Conservation (phyloP, 371 early-diverging fungal genomes). For the Choanephora cucurbitarum region DNA sequence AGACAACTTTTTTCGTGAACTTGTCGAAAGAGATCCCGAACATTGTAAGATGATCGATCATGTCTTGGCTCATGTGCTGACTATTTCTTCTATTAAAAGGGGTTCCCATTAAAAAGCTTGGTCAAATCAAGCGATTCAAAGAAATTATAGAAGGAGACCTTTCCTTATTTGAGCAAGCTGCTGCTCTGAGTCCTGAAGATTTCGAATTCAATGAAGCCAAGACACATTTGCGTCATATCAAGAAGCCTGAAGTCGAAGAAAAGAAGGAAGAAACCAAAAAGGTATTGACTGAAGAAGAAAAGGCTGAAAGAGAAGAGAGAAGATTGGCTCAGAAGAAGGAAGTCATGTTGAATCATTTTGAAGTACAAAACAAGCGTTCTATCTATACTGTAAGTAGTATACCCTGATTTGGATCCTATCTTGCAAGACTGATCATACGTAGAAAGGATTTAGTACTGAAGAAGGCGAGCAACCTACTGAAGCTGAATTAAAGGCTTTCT, state of each 20-base stretch:
- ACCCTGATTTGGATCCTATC: too few species aligned
- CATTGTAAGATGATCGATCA: slow-evolving; percentile 32
- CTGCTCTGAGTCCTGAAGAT: slow-evolving; percentile 20
- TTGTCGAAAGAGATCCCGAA: slow-evolving; percentile 43
- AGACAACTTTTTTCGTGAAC: slow-evolving; percentile 47
- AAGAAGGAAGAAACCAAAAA: slow-evolving; percentile 8
- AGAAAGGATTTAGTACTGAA: slow-evolving; percentile 43
- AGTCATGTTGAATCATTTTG: slow-evolving; percentile 15
- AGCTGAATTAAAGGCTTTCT: slow-evolving; percentile 29
- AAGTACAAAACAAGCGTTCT: slow-evolving; percentile 32
- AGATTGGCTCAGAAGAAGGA: slow-evolving; percentile 4
- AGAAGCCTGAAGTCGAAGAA: slow-evolving; percentile 14
- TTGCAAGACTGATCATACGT: neutral
- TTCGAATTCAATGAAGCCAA: slow-evolving; percentile 45
- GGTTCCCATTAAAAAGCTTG: slow-evolving; percentile 45
- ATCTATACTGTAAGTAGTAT: slow-evolving; percentile 51
- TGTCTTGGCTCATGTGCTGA: too few species aligned
- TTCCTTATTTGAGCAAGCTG: slow-evolving; percentile 30
- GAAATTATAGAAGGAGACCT: slow-evolving; percentile 38
- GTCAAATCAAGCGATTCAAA: slow-evolving; percentile 48
- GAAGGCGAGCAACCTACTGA: slow-evolving; percentile 18
- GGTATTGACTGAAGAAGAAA: slow-evolving; percentile 4
- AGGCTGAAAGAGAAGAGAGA: slow-evolving; percentile 2
- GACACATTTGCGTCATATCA: slow-evolving; percentile 36
- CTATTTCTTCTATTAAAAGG: slow-evolving; percentile 25